These are phyloP conservation scores for Tylopilus felleus DNA, from an alignment of 768 basidiomycete species.

Conservation along the genomic window DNA sequence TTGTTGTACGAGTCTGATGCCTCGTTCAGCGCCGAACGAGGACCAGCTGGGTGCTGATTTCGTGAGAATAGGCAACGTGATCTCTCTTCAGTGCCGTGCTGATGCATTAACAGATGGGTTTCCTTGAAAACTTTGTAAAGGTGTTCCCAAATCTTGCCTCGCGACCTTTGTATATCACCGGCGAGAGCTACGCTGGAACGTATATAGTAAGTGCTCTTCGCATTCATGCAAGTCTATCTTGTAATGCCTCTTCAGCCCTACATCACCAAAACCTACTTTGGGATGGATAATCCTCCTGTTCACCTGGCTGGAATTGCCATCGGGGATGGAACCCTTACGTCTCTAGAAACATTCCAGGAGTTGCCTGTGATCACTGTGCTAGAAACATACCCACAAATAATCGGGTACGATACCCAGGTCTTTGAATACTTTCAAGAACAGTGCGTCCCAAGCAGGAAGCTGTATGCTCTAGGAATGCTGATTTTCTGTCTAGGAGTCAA, in stretches of 20 bases:
- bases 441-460: slow-evolving; percentile 36
- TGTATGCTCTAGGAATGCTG: background rate
- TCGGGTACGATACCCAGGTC: slow-evolving; percentile 65
- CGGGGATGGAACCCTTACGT: slow-evolving; percentile 59
- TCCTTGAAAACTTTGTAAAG: slow-evolving; percentile 65
- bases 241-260: slow-evolving; percentile 52
- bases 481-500: slow-evolving; percentile 38
- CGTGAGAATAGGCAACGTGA: slow-evolving; percentile 26
- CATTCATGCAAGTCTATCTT: background rate
- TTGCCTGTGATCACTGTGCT: slow-evolving; percentile 56
- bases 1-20: background rate
- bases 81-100: background rate
- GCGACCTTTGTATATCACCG: slow-evolving; percentile 65
- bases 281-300: slow-evolving; percentile 58
- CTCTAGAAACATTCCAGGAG: slow-evolving; percentile 46
- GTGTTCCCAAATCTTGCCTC: slow-evolving; percentile 66
- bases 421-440: slow-evolving; percentile 66
- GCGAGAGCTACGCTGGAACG: slow-evolving; percentile 71
- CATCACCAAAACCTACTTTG: slow-evolving; percentile 69
- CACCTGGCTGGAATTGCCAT: slow-evolving; percentile 63
- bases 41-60: slow-evolving; percentile 56
- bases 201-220: slow-evolving; percentile 55
- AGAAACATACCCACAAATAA: slow-evolving; percentile 74
- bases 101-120: slow-evolving; percentile 51
- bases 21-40: slow-evolving; percentile 47